A percentile compares a stretch with the other conserved stretches of the same genome.
Evolutionary conservation across 768 basidiomycete species (phyloP).

Genomic region (Termitomyces bulborhizus): DNA sequence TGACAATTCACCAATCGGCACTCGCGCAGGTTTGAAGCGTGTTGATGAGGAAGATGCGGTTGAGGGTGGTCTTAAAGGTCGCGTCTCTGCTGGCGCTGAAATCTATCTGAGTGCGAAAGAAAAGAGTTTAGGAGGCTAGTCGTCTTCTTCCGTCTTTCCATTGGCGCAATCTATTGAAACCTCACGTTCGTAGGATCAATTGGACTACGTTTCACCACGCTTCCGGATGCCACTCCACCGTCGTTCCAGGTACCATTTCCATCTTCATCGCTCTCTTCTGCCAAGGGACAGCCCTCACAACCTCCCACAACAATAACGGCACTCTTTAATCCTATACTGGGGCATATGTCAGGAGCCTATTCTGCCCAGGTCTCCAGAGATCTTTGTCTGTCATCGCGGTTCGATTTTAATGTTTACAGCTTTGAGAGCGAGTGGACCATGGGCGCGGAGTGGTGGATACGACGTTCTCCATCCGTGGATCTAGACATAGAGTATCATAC

Average conservation of each 20-base stretch:
- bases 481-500: slow-evolving; percentile 19
- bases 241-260: slow-evolving; percentile 46
- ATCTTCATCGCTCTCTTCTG: slow-evolving; percentile 28
- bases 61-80: slow-evolving; percentile 84
- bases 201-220: slow-evolving; percentile 89
- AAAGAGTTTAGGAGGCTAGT: slow-evolving; percentile 83
- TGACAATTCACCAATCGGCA: slow-evolving; percentile 20
- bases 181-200: slow-evolving; percentile 62
- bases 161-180: not conserved
- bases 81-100: slow-evolving; percentile 90
- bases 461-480: slow-evolving; percentile 40
- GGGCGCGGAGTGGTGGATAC: slow-evolving; percentile 95
- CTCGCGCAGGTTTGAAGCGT: slow-evolving; percentile 51
- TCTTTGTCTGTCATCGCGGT: slow-evolving; percentile 81
- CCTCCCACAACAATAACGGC: slow-evolving; percentile 95
- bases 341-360: slow-evolving; percentile 88
- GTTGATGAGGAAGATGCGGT: slow-evolving; percentile 94
- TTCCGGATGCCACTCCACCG: slow-evolving; percentile 72
- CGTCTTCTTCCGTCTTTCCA: not conserved
- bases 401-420: slow-evolving; percentile 95
- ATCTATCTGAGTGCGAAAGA: slow-evolving; percentile 92
- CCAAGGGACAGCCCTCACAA: slow-evolving; percentile 45
- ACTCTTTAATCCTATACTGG: slow-evolving; percentile 93
- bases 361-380: slow-evolving; percentile 83
- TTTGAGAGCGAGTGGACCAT: slow-evolving; percentile 96